These are phyloP conservation scores for Beauveria rudraprayagi DNA, from an alignment of 2,329 filamentous ascomycete genomes.

Conservation along the genomic window DNA sequence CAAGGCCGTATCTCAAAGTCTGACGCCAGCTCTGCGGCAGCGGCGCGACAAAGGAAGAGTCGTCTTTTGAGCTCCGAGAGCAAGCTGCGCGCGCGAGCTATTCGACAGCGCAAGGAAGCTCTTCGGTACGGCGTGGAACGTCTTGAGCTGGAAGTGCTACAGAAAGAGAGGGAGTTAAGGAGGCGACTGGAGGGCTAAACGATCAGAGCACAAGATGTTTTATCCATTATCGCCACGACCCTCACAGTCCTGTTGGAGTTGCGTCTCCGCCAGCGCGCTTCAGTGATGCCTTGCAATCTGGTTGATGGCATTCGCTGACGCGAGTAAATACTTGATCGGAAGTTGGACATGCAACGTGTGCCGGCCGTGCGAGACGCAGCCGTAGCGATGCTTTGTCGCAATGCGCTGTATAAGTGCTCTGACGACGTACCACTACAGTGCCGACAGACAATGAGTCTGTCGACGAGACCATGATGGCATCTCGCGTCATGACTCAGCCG, in stretches of 20 bases:
- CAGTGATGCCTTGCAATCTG: no score
- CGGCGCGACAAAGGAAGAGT: constrained; percentile 16
- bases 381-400: neutral
- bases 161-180: constrained; percentile 56
- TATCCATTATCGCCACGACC: neutral
- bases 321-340: no score
- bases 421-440: neutral
- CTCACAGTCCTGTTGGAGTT: neutral
- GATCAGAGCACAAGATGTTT: neutral
- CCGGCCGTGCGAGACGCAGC: neutral
- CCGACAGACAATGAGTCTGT: neutral
- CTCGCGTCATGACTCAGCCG: neutral
- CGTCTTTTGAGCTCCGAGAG: constrained; percentile 44
- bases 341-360: neutral
- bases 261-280: no score
- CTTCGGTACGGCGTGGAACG: constrained; percentile 81
- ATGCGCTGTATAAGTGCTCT: neutral
- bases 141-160: constrained; percentile 76
- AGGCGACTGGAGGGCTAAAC: constrained; percentile 37
- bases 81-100: constrained; percentile 46
- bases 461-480: neutral
- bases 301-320: no score
- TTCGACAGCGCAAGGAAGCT: constrained; percentile 75
- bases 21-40: constrained; percentile 15
- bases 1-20: constrained; percentile 52